A percentile compares a stretch with the other conserved stretches of the same genome.
These are phyloP conservation scores for Taiozyma onychis DNA, from an alignment of 1,139 yeast species.

Conservation along the genomic window DNA sequence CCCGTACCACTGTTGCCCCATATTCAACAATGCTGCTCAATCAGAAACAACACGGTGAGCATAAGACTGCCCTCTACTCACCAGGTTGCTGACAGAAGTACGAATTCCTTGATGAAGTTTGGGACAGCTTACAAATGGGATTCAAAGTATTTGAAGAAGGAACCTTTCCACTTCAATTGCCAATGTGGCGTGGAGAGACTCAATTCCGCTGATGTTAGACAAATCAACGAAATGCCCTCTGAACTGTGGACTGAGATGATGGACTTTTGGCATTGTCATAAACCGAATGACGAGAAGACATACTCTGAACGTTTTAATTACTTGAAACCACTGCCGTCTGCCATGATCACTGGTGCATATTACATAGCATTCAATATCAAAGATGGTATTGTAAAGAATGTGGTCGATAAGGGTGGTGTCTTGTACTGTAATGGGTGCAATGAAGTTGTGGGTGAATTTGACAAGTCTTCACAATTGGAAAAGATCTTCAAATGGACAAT, in stretches of 20 bases:
- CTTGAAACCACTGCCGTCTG: constrained; percentile 40
- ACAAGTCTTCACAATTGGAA: constrained; percentile 23
- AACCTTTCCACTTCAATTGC: constrained; percentile 28
- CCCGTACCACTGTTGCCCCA: constrained; percentile 3
- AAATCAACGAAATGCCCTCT: constrained; percentile 71
- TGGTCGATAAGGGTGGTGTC: neutral
- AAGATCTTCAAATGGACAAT: constrained; percentile 62
- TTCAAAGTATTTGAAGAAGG: constrained; percentile 13
- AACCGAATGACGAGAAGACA: constrained; percentile 43
- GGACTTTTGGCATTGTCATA: constrained; percentile 99
- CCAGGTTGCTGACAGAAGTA: constrained; percentile 8
- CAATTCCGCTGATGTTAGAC: constrained; percentile 26
- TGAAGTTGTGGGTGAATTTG: constrained; percentile 31
- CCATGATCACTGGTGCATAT: constrained; percentile 51
- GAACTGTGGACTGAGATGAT: constrained; percentile 92
- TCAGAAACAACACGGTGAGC: constrained; percentile 2
- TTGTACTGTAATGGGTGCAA: constrained; percentile 32
- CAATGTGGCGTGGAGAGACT: constrained; percentile 29
- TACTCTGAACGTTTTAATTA: constrained; percentile 20
- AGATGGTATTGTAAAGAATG: constrained; percentile 15
- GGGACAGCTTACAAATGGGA: constrained; percentile 23
- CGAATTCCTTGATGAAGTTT: constrained; percentile 18
- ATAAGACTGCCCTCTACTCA: constrained; percentile 12
- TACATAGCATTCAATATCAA: constrained; percentile 42
- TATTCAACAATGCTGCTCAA: constrained; percentile 5